Conservation (phyloP, 179 eudicot species). For the Monotropa hypopitys region DNA sequence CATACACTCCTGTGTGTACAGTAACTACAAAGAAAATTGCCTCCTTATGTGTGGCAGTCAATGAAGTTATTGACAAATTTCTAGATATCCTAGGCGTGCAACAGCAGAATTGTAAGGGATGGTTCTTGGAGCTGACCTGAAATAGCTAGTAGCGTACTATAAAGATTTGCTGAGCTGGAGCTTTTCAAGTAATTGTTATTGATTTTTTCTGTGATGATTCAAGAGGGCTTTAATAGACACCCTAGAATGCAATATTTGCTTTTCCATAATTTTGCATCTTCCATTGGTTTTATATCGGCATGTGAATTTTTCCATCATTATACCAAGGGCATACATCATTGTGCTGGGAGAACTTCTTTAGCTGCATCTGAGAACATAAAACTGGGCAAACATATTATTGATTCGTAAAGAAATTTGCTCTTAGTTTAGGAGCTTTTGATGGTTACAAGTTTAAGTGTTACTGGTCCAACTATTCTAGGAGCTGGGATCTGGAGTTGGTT, state of each 20-base stretch:
- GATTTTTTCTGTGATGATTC: neutral
- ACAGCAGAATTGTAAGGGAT: neutral
- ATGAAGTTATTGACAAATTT: neutral
- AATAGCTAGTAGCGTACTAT: neutral
- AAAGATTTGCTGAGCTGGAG: conserved; percentile 1
- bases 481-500: conserved; percentile 1
- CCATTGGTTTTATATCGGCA: neutral
- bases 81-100: neutral
- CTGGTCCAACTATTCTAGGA: neutral
- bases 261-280: neutral
- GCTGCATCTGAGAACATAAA: neutral
- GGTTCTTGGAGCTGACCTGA: neutral
- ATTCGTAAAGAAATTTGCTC: neutral
- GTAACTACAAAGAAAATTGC: neutral
- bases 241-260: neutral
- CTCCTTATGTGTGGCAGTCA: neutral
- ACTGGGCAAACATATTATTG: too few relatives aligned
- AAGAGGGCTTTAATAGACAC: neutral
- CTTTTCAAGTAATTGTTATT: neutral
- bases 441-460: neutral
- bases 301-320: neutral
- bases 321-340: neutral
- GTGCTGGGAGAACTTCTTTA: neutral
- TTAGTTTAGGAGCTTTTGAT: conserved; percentile 2
- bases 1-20: neutral